Evolutionary conservation across 2,329 filamentous ascomycete species (phyloP).

Genomic region (Alternaria angustiovoidea): DNA sequence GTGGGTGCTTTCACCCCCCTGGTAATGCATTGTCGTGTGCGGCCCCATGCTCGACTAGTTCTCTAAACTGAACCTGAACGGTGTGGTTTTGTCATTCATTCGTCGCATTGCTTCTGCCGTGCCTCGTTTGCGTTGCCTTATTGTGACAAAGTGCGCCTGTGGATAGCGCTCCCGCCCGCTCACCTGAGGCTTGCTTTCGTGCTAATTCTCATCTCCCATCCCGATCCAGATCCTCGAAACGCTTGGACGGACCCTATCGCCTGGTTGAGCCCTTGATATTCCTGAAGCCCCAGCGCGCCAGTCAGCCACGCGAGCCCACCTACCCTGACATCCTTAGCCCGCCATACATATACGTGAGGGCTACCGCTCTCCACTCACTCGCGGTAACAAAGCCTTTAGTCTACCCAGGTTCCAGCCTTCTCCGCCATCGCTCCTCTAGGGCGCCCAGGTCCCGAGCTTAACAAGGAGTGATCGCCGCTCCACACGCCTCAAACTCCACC

Average conservation of each 20-base stretch:
- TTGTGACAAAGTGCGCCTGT: constrained; percentile 49
- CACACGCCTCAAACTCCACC: constrained; percentile 50
- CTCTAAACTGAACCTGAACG: constrained; percentile 45
- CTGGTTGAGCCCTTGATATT: constrained; percentile 49
- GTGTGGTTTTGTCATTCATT: constrained; percentile 49
- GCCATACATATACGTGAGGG: constrained; percentile 55
- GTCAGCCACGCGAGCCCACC: constrained; percentile 54
- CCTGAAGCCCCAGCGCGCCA: constrained; percentile 47
- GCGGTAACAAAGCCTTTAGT: constrained; percentile 48
- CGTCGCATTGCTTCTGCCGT: constrained; percentile 50
- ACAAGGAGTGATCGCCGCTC: constrained; percentile 59
- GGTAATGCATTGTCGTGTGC: constrained; percentile 45
- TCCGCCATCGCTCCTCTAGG: constrained; percentile 55
- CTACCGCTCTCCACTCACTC: constrained; percentile 52
- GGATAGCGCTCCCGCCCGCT: constrained; percentile 48
- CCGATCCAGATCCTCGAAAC: constrained; percentile 53
- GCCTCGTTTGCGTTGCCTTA: constrained; percentile 50
- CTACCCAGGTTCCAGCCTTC: constrained; percentile 56
- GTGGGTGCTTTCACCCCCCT: constrained; percentile 43
- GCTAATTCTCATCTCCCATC: constrained; percentile 44
- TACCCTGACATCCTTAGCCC: constrained; percentile 51
- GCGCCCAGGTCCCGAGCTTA: constrained; percentile 58
- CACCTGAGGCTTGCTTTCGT: constrained; percentile 49
- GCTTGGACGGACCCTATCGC: constrained; percentile 54
- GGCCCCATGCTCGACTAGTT: constrained; percentile 43